Evolutionary conservation across 306 rosid species (phyloP).

Genomic region (Lablab purpureus): DNA sequence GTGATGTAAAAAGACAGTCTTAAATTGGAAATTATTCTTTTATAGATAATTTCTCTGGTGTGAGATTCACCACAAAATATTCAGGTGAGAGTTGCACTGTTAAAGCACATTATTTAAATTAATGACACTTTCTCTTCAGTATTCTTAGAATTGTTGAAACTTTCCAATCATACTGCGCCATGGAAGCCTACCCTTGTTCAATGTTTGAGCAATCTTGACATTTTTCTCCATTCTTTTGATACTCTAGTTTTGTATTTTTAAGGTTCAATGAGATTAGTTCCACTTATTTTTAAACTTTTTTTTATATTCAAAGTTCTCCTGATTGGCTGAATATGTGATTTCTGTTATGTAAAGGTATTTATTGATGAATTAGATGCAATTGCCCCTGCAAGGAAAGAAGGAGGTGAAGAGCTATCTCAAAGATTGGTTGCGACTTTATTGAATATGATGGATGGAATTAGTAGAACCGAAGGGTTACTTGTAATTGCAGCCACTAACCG

Average conservation of each 20-base stretch:
- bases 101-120: conserved; percentile 13
- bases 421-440: conserved; percentile 84
- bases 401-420: conserved; percentile 88
- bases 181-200: conserved; percentile 15
- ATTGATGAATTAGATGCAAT: conserved; percentile 96
- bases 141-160: conserved; percentile 14
- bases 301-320: conserved; percentile 33
- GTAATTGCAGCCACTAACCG: conserved; percentile 90
- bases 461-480: conserved; percentile 71
- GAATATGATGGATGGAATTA: conserved; percentile 87
- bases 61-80: conserved; percentile 34
- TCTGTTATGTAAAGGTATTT: conserved; percentile 63
- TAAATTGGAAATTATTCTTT: conserved; percentile 9
- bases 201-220: conserved; percentile 14
- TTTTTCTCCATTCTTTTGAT: conserved; percentile 25
- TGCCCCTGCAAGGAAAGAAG: conserved; percentile 89
- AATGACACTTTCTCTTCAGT: background rate
- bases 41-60: conserved; percentile 28
- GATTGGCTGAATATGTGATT: conserved; percentile 37
- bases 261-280: conserved; percentile 25
- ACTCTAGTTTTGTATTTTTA: conserved; percentile 10
- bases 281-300: conserved; percentile 31
- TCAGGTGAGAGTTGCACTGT: background rate
- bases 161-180: background rate
- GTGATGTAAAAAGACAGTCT: conserved; percentile 24